Evolutionary conservation across 2,329 filamentous ascomycete genomes (phyloP).

Genomic region (Cladophialophora yegresii): DNA sequence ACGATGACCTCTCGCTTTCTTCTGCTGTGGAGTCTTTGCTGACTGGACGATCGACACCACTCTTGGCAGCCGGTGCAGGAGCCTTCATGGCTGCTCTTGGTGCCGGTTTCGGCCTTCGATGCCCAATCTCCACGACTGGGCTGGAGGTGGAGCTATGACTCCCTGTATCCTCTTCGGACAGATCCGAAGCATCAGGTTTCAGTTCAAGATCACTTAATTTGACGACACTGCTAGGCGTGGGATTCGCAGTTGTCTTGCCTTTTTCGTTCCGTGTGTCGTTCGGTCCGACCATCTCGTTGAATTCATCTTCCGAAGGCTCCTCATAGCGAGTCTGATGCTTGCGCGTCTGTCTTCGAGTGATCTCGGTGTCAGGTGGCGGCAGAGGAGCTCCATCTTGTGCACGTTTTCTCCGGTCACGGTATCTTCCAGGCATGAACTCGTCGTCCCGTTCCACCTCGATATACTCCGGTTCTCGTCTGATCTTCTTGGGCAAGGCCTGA

Average conservation of each 20-base stretch:
- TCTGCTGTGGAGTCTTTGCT: background rate
- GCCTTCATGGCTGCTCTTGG: constrained; percentile 6
- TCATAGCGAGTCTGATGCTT: constrained; percentile 33
- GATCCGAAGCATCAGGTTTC: constrained; percentile 20
- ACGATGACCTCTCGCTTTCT: constrained; percentile 4
- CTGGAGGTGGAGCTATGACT: constrained; percentile 15
- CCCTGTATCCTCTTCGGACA: constrained; percentile 5
- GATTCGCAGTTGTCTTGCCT: background rate
- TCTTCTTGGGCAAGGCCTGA: constrained; percentile 28
- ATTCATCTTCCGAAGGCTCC: constrained; percentile 36
- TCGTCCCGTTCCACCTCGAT: constrained; percentile 36
- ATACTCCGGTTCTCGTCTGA: constrained; percentile 23
- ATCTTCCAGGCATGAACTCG: constrained; percentile 35
- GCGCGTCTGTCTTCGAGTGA: constrained; percentile 32
- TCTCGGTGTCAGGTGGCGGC: constrained; percentile 25
- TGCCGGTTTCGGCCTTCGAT: background rate
- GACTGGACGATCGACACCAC: background rate
- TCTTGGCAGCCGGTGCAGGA: constrained; percentile 5
- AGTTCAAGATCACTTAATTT: constrained; percentile 20
- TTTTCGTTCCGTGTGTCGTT: background rate
- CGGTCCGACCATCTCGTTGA: constrained; percentile 25
- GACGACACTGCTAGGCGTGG: constrained; percentile 8
- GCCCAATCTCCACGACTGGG: constrained; percentile 13
- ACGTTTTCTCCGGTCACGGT: constrained; percentile 32
- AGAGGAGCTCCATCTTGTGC: constrained; percentile 21